A percentile compares a stretch with the other conserved stretches of the same genome.
Evolutionary conservation across 140 eudicot species (phyloP).

Genomic region (Stevia rebaudiana): DNA sequence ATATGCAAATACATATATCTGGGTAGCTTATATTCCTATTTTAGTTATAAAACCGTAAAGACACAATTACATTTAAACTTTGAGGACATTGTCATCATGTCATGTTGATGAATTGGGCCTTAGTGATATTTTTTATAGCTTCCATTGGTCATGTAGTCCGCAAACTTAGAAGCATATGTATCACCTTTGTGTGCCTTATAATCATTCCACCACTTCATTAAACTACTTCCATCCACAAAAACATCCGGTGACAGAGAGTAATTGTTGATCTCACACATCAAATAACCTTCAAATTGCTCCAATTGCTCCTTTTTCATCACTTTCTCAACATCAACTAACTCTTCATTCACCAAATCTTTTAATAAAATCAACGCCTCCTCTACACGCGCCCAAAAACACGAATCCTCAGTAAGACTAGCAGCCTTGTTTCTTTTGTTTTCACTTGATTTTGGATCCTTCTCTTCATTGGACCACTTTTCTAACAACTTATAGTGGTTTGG

Average conservation of each 20-base stretch:
- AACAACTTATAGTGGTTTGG: conserved; percentile 31
- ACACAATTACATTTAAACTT: background rate
- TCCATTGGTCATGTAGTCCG: conserved; percentile 19
- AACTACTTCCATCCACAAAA: conserved; percentile 35
- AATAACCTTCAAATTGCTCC: conserved; percentile 28
- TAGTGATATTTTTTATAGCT: background rate
- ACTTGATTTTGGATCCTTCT: background rate
- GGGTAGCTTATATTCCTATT: too few species aligned
- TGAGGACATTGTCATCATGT: background rate
- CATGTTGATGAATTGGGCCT: too few species aligned
- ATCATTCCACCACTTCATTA: conserved; percentile 42
- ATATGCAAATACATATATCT: too few species aligned
- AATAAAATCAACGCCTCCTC: conserved; percentile 34
- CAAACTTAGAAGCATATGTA: conserved; percentile 20
- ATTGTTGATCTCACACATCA: conserved; percentile 7
- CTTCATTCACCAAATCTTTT: background rate
- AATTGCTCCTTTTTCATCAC: too few species aligned
- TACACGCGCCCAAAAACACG: conserved; percentile 45
- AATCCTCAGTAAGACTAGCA: conserved; percentile 28
- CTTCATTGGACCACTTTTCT: conserved; percentile 34
- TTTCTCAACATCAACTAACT: conserved; percentile 4
- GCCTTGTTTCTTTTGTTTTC: conserved; percentile 1
- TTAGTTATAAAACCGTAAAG: too few species aligned
- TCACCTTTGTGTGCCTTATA: conserved; percentile 10
- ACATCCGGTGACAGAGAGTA: conserved; percentile 17